Evolutionary conservation across 2,329 filamentous ascomycete species (phyloP).

Genomic region (Triangularia setosa): DNA sequence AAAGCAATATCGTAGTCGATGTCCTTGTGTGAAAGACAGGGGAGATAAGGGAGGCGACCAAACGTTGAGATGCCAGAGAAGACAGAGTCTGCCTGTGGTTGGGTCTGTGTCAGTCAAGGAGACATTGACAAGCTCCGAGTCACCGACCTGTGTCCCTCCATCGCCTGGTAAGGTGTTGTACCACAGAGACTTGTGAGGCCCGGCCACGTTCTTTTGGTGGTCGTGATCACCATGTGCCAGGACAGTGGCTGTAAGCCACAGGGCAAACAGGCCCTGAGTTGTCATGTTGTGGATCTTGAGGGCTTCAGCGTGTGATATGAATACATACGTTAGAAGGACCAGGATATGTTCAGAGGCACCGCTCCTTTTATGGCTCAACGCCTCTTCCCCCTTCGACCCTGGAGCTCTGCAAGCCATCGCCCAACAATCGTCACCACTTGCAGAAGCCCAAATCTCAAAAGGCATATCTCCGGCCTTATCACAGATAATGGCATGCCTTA

Average conservation of each 20-base stretch:
- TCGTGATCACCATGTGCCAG: constrained; percentile 58
- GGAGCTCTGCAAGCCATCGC: background rate
- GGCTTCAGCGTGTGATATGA: background rate
- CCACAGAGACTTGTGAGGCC: constrained; percentile 73
- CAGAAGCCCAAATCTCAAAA: background rate
- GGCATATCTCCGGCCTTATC: background rate
- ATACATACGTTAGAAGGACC: background rate
- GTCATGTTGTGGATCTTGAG: background rate
- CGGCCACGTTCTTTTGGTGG: constrained; percentile 57
- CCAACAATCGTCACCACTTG: background rate
- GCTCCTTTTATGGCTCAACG: background rate
- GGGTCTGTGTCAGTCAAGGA: constrained; percentile 2
- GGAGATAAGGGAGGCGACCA: constrained; percentile 71
- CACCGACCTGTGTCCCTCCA: constrained; percentile 67
- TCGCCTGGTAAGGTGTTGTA: constrained; percentile 80
- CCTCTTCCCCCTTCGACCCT: background rate
- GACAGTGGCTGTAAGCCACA: constrained; percentile 43
- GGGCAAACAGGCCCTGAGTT: constrained; percentile 26
- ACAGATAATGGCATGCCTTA: background rate
- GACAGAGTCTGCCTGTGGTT: constrained; percentile 70
- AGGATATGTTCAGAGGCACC: background rate
- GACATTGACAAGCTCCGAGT: background rate
- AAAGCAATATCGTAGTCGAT: constrained; percentile 83
- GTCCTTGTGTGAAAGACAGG: constrained; percentile 66
- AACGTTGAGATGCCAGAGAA: constrained; percentile 88